Conservation (phyloP, 2,329 filamentous ascomycete species). For the Paecilomyces formosus region DNA sequence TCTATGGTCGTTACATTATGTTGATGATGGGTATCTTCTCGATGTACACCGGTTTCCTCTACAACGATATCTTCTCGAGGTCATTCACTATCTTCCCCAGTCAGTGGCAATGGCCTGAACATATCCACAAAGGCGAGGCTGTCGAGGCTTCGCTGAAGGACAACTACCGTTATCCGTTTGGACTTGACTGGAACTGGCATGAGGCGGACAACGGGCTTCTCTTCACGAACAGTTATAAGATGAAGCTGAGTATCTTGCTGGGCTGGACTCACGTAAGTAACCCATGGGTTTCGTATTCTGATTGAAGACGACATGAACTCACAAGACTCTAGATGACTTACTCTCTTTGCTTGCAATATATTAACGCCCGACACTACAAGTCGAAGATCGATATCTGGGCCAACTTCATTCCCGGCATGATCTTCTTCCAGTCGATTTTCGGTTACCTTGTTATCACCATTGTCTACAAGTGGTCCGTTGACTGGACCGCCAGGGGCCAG, state of each 20-base stretch:
- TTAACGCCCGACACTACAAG: constrained; percentile 94
- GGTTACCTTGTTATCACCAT: constrained; percentile 92
- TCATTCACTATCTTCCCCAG: constrained; percentile 82
- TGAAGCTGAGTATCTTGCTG: constrained; percentile 98
- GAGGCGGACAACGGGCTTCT: constrained; percentile 89
- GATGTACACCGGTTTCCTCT: constrained; percentile 92
- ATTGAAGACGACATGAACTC: background rate
- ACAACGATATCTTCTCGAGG: constrained; percentile 96
- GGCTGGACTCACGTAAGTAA: constrained; percentile 73
- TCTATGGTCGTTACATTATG: constrained; percentile 97
- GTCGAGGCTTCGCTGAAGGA: constrained; percentile 62
- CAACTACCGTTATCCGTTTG: constrained; percentile 87
- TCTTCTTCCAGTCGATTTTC: constrained; percentile 99
- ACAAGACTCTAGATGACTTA: constrained; percentile 72
- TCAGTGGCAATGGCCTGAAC: constrained; percentile 76
- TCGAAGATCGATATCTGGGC: constrained; percentile 92
- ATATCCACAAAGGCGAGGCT: constrained; percentile 58
- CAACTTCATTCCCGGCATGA: constrained; percentile 96
- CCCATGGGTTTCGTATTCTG: constrained; percentile 7
- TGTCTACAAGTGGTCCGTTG: constrained; percentile 91
- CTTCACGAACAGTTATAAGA: constrained; percentile 98
- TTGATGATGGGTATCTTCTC: constrained; percentile 97
- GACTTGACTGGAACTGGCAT: constrained; percentile 94
- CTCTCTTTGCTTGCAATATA: constrained; percentile 82
- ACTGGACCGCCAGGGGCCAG: constrained; percentile 64